Evolutionary conservation across 225 moss, liverwort and hornwort species (phyloP), one percentile per base, ranked within the genome.

Genomic region (Bryoerythrophyllum caledonicum): DNA sequence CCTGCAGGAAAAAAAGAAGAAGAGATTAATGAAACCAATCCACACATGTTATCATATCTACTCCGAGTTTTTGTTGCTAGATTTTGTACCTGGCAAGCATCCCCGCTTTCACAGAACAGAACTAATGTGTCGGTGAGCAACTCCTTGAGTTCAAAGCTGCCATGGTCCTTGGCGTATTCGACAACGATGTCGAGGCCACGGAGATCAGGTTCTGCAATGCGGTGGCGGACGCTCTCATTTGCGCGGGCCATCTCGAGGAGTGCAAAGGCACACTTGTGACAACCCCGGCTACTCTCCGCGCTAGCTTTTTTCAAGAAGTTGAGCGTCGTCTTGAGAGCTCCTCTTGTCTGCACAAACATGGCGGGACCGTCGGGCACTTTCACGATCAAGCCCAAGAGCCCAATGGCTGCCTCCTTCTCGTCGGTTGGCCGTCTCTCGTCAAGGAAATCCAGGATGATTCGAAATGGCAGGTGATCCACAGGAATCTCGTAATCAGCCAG

Each of bases 231-330:
- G 8, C 8, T 66, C 56, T 2, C 3, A 77, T 70, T 32, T 56
- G 61, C 77, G 49, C 61, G 70, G 23, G 74, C 82, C 73, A 86
- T 82, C 35, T 74, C 62, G n/a, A 82, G 77, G 34, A 86, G 65
- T 15, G 41, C 64, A 32, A 16, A 77, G 40, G 82, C 82, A 67
- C 79, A 25, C 48, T 71, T 63, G 16, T 70, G 38, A 80, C 79
- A 73, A 8, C 66, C 63, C 1, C 51, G 25, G 32, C 32, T 5
- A 44, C 65, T 73, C 24, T 67, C 52, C n/a, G 72, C 64, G 59
- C 48, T n/a, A n/a, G n/a, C 35, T 44, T 11, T 61, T 30, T 41
- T 17, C 15, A 79, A 58, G 35, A 79, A 64, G 10, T 76, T 68
- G 6, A 85, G 27, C 53, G 54, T 30, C 60, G 72, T 75, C 60